Conservation (phyloP, 2,329 filamentous ascomycete genomes). For the Cephalotrichum gorgonifer region DNA sequence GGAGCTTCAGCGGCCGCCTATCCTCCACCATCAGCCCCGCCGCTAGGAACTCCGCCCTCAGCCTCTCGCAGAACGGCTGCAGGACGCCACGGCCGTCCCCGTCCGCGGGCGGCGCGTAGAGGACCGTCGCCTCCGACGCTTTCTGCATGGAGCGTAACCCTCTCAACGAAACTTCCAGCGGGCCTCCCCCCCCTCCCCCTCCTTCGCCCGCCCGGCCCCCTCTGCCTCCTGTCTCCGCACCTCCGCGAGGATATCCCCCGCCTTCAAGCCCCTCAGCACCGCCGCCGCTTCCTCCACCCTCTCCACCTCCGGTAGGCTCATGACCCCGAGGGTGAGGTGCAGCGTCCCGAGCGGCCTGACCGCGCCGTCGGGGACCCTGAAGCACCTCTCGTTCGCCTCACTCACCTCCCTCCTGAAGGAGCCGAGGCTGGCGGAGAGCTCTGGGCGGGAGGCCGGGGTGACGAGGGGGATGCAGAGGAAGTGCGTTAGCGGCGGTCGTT, state of each 20-base stretch:
- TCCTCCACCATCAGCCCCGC: conserved; percentile 47
- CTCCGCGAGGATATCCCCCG: background rate
- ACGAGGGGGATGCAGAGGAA: conserved; percentile 69
- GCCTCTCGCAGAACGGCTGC: conserved; percentile 42
- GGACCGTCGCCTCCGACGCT: conserved; percentile 44
- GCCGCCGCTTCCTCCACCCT: conserved; percentile 2
- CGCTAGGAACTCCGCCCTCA: conserved; percentile 44
- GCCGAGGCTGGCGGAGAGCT: conserved; percentile 53
- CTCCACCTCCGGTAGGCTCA: conserved; percentile 48
- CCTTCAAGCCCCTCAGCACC: conserved; percentile 7
- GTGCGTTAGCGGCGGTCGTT: conserved; percentile 47
- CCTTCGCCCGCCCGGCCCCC: conserved; percentile 11
- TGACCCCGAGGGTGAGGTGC: conserved; percentile 79
- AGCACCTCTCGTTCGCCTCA: conserved; percentile 27
- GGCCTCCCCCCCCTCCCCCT: conserved; percentile 6
- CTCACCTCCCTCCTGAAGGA: conserved; percentile 51
- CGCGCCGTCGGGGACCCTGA: conserved; percentile 49
- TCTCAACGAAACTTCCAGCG: conserved; percentile 34
- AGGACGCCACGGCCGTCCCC: conserved; percentile 42
- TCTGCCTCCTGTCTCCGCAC: background rate
- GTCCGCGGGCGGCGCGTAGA: conserved; percentile 56
- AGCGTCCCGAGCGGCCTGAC: conserved; percentile 69
- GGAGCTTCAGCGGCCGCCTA: conserved; percentile 57
- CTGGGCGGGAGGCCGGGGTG: conserved; percentile 46
- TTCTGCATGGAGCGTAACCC: conserved; percentile 54